Evolutionary conservation across 2,329 filamentous ascomycete species (phyloP).

Genomic region (Venturia nashicola): DNA sequence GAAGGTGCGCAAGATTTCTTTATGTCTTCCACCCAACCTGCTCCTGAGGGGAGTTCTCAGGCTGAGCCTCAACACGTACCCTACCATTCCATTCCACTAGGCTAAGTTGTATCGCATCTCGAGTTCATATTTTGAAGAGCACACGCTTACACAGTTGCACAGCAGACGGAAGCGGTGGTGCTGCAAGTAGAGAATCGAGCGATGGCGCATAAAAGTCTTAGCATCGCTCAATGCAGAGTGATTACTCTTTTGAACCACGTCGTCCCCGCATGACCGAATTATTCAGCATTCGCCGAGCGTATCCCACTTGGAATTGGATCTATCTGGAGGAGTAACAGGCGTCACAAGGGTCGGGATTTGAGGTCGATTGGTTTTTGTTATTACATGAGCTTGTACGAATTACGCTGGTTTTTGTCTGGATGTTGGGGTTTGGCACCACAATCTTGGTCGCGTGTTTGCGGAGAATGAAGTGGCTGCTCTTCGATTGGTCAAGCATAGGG

Average conservation of each 20-base stretch:
- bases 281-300: neutral
- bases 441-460: neutral
- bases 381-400: conserved; percentile 1
- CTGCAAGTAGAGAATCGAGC: conserved; percentile 1
- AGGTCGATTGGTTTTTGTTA: neutral
- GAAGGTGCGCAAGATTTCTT: neutral
- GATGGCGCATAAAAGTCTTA: neutral
- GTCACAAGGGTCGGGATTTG: neutral
- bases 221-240: neutral
- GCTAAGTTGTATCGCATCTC: neutral
- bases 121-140: neutral
- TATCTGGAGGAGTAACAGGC: neutral
- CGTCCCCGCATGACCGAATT: neutral
- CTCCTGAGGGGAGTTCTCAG: neutral
- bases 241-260: neutral
- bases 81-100: neutral
- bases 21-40: neutral
- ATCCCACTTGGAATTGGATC: neutral
- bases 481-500: neutral
- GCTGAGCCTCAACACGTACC: neutral
- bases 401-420: neutral
- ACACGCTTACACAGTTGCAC: neutral
- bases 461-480: neutral
- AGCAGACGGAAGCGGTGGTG: neutral
- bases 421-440: neutral